Evolutionary conservation across 1,139 yeast species (phyloP).

Genomic region (Lodderomyces metapsilosis): DNA sequence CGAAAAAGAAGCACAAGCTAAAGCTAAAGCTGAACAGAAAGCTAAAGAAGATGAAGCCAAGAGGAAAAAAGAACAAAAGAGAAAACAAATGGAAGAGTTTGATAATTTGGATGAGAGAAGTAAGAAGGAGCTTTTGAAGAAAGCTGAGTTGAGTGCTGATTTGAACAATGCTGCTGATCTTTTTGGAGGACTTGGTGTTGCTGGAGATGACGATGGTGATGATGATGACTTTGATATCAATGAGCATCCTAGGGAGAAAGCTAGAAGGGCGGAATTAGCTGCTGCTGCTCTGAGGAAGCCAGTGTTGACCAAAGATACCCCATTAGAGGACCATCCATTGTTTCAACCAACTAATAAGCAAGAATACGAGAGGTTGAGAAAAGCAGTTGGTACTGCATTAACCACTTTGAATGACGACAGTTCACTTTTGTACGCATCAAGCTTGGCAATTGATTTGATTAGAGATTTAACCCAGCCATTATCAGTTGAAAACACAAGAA

Average conservation of each 20-base stretch:
- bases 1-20: conserved; percentile 44
- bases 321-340: conserved; percentile 70
- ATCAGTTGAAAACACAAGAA: conserved; percentile 77
- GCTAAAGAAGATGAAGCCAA: conserved; percentile 41
- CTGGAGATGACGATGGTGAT: conserved; percentile 38
- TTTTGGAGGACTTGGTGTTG: conserved; percentile 80
- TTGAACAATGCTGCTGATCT: conserved; percentile 90
- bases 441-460: conserved; percentile 79
- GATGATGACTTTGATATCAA: conserved; percentile 32
- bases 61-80: conserved; percentile 37
- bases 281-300: conserved; percentile 38
- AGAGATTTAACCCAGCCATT: conserved; percentile 84
- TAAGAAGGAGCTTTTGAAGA: conserved; percentile 67
- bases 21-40: conserved; percentile 38
- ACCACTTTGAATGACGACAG: conserved; percentile 63
- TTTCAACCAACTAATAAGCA: conserved; percentile 78
- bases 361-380: conserved; percentile 83
- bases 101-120: conserved; percentile 66
- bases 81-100: conserved; percentile 44
- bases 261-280: conserved; percentile 45
- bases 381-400: conserved; percentile 68
- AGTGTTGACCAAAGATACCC: conserved; percentile 60
- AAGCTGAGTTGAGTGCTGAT: conserved; percentile 83
- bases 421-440: conserved; percentile 65
- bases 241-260: conserved; percentile 67